Evolutionary conservation across 768 basidiomycete species (phyloP), one percentile per base, ranked within the genome.

Genomic region (Collybia mongolica): DNA sequence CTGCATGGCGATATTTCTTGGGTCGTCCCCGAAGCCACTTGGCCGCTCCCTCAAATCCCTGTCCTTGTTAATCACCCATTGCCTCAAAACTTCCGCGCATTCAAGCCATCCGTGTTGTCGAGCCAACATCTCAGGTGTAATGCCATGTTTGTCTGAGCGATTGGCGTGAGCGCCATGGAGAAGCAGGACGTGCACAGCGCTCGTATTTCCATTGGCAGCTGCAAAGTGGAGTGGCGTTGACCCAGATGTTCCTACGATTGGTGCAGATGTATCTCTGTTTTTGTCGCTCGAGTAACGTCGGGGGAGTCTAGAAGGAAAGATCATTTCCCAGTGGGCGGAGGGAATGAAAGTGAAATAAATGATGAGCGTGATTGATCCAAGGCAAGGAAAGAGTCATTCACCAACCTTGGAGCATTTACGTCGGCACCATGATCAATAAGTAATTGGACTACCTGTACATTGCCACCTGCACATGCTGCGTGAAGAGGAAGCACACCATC

Each of bases 401-500:
- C 80, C 53, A 46, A 90, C 90, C 95, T 84, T 46, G 93, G 88
- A 3, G 94, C 94, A 69, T 98, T 98, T 24, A 98, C 96, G 64
- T 99, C 97, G n/a, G 97, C 97, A 18, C 97, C 96, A 51, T 84
- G 75, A 54, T 97, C 92, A 61, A 99, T 88, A 40, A 99, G 73
- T 55, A 95, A 77, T 60, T 83, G 81, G 36, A 98, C 93, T 39
- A 98, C 90, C 50, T 85, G 80, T 49, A 89, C 90, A 62, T 83
- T 90, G 1, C 97, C 97, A 19, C 92, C 92, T 0, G 93, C 89
- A 58, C 85, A 90, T 2, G 96, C 97, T 3, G 93, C 95, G 64
- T 99, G 97, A 7, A 99, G 77, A 2, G 97, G 95, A n/a, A 97
- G 83, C 2, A 99, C 90, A 29, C 97, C 97, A 63, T 96, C 92